A percentile compares a stretch with the other conserved stretches of the same genome.
These are phyloP conservation scores for Eucalyptus cloeziana DNA, from an alignment of 345 rosid genomes.

Conservation along the genomic window DNA sequence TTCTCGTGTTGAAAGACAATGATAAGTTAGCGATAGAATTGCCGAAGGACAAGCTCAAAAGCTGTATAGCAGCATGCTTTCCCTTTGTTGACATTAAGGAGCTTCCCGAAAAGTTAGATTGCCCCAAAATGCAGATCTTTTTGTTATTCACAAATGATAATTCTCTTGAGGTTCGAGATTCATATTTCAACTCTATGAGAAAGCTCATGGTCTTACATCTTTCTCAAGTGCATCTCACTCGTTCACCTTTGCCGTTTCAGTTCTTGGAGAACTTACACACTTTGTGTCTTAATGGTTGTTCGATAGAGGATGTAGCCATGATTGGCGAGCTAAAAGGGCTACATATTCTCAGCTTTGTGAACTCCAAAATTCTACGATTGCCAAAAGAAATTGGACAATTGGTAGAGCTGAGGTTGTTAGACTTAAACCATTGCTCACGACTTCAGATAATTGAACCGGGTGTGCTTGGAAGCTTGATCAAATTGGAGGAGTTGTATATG, in stretches of 20 bases:
- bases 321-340: not conserved
- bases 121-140: not conserved
- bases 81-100: fast-evolving
- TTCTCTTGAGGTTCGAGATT: fast-evolving
- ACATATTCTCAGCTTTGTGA: not conserved
- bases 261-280: not conserved
- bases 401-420: not conserved
- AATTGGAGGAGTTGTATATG: not conserved
- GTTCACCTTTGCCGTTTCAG: fast-evolving
- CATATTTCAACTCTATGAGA: not conserved
- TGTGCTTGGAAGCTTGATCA: not conserved
- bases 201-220: not conserved
- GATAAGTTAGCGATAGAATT: fast-evolving
- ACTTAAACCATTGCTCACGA: not conserved
- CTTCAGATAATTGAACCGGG: not conserved
- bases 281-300: not conserved
- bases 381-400: not conserved
- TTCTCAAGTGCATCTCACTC: fast-evolving
- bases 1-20: not conserved
- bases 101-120: fast-evolving
- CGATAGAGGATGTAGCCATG: not conserved
- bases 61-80: fast-evolving
- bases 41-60: not conserved
- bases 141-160: not conserved
- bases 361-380: not conserved